Percentiles rank a stretch among this genome's conserved stretches.
phyloP scores from a whole-genome alignment of 805 yeast genomes.

The Metschnikowia amazonensis region DNA sequence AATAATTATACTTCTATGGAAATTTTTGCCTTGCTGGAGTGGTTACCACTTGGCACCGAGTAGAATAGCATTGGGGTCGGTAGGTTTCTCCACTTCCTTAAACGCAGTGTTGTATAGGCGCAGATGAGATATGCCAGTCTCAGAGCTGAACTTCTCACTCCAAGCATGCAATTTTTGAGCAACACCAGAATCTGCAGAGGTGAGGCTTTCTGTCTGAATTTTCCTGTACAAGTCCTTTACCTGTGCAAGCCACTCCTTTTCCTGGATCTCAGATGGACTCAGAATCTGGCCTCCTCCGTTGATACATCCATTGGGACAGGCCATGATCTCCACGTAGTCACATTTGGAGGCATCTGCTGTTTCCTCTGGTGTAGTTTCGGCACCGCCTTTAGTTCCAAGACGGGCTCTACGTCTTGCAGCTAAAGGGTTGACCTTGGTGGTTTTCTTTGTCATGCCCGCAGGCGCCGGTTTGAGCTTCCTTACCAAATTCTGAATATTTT shows the following conservation, averaged over 20 bases:
- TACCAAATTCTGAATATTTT: constrained; percentile 91
- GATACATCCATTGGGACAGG: constrained; percentile 96
- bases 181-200: constrained; percentile 1
- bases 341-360: constrained; percentile 60
- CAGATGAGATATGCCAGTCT: constrained; percentile 26
- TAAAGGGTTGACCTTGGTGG: constrained; percentile 29
- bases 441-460: constrained; percentile 14
- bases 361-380: constrained; percentile 17
- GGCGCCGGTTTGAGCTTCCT: constrained; percentile 59
- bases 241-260: constrained; percentile 44
- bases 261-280: constrained; percentile 35
- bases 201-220: constrained; percentile 20
- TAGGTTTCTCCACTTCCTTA: constrained; percentile 49
- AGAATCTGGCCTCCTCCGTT: constrained; percentile 94
- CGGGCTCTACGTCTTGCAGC: constrained; percentile 46
- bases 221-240: constrained; percentile 33
- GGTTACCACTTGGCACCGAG: constrained; percentile 57
- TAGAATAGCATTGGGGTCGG: constrained; percentile 44
- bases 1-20: background rate
- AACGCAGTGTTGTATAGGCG: constrained; percentile 47
- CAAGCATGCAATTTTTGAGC: constrained; percentile 27
- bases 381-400: constrained; percentile 15
- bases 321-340: constrained; percentile 92
- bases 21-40: background rate
- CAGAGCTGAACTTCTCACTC: constrained; percentile 29